phyloP scores from a whole-genome alignment of 495 filamentous ascomycete genomes.

The Stereocaulon alpinum region DNA sequence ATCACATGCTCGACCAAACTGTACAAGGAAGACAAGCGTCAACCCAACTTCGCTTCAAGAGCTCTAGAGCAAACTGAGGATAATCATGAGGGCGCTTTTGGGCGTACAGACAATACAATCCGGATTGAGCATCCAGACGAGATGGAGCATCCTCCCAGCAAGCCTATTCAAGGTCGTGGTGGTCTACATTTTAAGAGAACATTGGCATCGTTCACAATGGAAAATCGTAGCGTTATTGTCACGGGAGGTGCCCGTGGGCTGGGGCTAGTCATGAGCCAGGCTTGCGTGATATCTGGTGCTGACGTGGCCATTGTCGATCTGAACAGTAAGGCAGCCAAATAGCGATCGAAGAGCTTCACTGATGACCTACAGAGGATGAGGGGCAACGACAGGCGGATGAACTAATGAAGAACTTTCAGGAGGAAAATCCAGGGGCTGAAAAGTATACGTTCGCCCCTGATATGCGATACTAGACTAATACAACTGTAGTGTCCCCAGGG shows the following conservation, averaged over 20 bases:
- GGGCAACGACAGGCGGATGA: constrained; percentile 63
- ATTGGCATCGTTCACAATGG: constrained; percentile 64
- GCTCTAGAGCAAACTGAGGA: constrained; percentile 13
- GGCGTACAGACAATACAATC: constrained; percentile 68
- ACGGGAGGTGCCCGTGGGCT: constrained; percentile 81
- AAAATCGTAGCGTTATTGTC: constrained; percentile 66
- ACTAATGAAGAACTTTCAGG: constrained; percentile 60
- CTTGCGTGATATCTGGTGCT: constrained; percentile 72
- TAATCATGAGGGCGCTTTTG: constrained; percentile 42
- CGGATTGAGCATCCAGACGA: constrained; percentile 68
- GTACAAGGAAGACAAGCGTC: constrained; percentile 23
- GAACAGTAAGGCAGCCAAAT: constrained; percentile 53
- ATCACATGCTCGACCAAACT: constrained; percentile 22
- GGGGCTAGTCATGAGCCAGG: constrained; percentile 86
- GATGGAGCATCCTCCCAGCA: constrained; percentile 50
- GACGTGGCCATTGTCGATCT: constrained; percentile 88
- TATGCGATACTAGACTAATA: not conserved
- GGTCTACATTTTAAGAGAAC: constrained; percentile 62
- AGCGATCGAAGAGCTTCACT: constrained; percentile 9
- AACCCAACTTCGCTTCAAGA: constrained; percentile 11
- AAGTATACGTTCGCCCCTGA: constrained; percentile 36
- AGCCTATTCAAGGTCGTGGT: constrained; percentile 60
- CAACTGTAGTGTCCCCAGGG: constrained; percentile 52
- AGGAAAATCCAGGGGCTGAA: constrained; percentile 66
- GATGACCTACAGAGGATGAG: constrained; percentile 55